Evolutionary conservation across 768 basidiomycete genomes (phyloP), one percentile per base, ranked within the genome.

Genomic region (Calocybe cyanea): DNA sequence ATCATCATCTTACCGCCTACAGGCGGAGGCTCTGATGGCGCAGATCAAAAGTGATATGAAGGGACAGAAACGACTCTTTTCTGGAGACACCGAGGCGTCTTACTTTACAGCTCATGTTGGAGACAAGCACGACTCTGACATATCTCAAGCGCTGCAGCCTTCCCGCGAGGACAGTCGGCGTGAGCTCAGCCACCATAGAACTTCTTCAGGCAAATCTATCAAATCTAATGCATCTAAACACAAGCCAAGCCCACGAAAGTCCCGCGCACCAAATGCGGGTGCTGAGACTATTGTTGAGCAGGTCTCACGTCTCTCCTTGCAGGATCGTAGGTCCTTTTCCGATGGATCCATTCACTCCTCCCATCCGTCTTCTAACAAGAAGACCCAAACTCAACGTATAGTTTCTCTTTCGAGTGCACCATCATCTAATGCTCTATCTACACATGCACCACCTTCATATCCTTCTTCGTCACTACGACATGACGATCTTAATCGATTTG

Each of bases 401-500:
- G 50, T 53, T 2, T 64, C 65, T 43, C 58, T 52, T 35, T 54
- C 65, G 18, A 62, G 55, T 24, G 55, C 48, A 38, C 46, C 48
- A 9, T 33, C 40, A 20, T 45, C 48, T 17, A 46, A 35, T 31
- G 37, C 57, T 15, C 56, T 59, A 11, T 58, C 67, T 14, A 52
- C 61, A 28, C 55, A 55, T 4, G 63, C 64, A 24, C 66, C 68
- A 17, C 67, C 70, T n/a, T 62, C 74, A 9, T 72, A 79, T 58
- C 76, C 80, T 20, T 66, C 78, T 7, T 71, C 71, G 15, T 77
- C 81, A 25, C 50, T 80, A 19, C 80, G 75, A 20, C 78, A 78
- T 51, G 83, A 83, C 14, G 92, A 93, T 59, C 72, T 93, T 36
- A 89, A 87, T 57, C 85, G 93, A 19, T 91, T 90, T 57, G 89